Evolutionary conservation across 2,329 filamentous ascomycete species (phyloP).

Genomic region (Cordyceps cicadae): DNA sequence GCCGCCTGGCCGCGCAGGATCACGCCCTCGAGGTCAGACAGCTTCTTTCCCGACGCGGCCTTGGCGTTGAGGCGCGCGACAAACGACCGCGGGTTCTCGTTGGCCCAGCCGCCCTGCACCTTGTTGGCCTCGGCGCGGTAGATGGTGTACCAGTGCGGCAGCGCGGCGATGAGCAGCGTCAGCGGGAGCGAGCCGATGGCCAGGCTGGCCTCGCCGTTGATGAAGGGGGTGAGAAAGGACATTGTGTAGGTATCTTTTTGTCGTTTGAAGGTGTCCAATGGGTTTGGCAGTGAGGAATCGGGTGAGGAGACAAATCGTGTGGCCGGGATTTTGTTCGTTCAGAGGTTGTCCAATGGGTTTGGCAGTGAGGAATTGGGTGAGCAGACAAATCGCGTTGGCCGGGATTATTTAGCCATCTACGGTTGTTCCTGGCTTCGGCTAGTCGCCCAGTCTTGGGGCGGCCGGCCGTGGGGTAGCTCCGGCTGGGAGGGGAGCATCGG

Average conservation of each 20-base stretch:
- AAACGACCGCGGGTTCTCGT: constrained; percentile 13
- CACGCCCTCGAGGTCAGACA: constrained; percentile 7
- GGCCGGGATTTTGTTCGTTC: no score
- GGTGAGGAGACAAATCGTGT: neutral
- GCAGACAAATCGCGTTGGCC: neutral
- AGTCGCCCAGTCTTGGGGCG: neutral
- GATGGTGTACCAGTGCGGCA: constrained; percentile 14
- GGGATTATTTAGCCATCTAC: neutral
- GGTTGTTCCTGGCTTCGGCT: neutral
- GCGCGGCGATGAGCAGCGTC: constrained; percentile 10
- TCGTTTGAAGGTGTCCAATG: neutral
- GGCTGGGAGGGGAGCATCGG: neutral
- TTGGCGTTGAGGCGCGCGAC: constrained; percentile 11
- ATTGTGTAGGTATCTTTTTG: neutral
- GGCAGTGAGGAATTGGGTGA: no score
- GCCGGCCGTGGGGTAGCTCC: neutral
- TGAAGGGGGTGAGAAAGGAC: constrained; percentile 3
- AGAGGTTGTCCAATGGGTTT: no score
- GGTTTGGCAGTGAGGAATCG: neutral
- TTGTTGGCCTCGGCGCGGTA: constrained; percentile 12
- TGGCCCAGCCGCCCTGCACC: constrained; percentile 13
- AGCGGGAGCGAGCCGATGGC: constrained; percentile 12
- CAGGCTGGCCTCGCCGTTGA: constrained; percentile 10
- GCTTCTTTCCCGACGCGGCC: constrained; percentile 11
- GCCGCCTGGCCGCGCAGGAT: constrained; percentile 13